These are phyloP conservation scores for Ceratobasidium sp. DNA, from an alignment of 1,284 basidiomycete genomes.

Conservation along the genomic window DNA sequence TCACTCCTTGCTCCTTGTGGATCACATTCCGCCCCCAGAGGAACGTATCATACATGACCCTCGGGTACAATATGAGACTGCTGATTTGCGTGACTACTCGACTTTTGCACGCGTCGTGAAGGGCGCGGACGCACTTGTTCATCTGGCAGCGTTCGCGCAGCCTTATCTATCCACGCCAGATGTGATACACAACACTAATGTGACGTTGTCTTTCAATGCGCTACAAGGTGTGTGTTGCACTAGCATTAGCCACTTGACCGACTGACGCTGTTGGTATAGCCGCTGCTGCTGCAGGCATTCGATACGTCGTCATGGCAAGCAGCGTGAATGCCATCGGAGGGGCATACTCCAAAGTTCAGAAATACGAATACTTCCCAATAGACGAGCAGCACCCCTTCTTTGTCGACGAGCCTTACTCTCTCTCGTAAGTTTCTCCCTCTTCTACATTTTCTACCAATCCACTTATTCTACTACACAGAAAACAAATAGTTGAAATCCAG, in stretches of 20 bases:
- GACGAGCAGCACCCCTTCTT: constrained; percentile 49
- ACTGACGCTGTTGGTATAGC: constrained; percentile 45
- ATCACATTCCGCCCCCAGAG: constrained; percentile 44
- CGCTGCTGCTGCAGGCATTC: constrained; percentile 54
- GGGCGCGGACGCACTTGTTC: constrained; percentile 56
- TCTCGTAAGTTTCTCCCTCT: constrained; percentile 15
- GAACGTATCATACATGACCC: constrained; percentile 47
- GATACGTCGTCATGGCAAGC: constrained; percentile 57
- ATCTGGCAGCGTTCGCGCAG: constrained; percentile 57
- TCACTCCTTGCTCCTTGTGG: constrained; percentile 53
- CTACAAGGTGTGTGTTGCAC: constrained; percentile 28
- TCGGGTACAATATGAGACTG: constrained; percentile 49
- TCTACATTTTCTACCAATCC: constrained; percentile 32
- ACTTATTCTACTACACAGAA: constrained; percentile 54
- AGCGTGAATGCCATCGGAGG: constrained; percentile 52
- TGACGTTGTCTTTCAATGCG: constrained; percentile 50
- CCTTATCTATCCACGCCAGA: constrained; percentile 52
- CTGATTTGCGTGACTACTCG: constrained; percentile 53
- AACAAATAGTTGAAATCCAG: constrained; percentile 58
- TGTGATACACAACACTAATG: constrained; percentile 57
- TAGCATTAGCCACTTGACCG: too few relatives aligned
- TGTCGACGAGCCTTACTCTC: constrained; percentile 36
- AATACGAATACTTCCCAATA: constrained; percentile 49
- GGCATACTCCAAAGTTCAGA: constrained; percentile 43
- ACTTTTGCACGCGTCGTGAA: constrained; percentile 52